phyloP scores from a whole-genome alignment of 441 rosid genomes.

The Monsonia emarginata region DNA sequence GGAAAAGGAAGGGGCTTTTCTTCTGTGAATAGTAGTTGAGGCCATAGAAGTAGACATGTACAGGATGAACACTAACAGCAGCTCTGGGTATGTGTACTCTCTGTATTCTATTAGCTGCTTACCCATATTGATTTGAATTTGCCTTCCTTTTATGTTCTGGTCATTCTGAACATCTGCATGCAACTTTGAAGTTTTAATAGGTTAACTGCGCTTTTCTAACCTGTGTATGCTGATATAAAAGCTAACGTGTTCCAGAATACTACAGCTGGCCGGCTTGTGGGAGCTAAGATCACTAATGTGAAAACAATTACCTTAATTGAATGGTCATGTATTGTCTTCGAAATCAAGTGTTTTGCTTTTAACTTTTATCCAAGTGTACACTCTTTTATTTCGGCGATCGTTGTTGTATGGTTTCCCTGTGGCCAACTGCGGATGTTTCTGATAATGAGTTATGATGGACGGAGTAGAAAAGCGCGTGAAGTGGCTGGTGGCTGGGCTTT shows the following conservation, averaged over 20 bases:
- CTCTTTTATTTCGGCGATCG: not conserved
- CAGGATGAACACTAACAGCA: slow-evolving; percentile 32
- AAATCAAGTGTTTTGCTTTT: not conserved
- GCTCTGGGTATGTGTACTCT: slow-evolving; percentile 38
- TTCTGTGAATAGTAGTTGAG: slow-evolving; percentile 29
- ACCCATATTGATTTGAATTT: not conserved
- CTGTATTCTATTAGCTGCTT: not conserved
- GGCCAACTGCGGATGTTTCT: too few species aligned
- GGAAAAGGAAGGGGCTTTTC: slow-evolving; percentile 20
- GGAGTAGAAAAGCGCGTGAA: too few species aligned
- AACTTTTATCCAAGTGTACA: not conserved
- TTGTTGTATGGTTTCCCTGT: too few species aligned
- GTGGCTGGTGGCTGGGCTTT: too few species aligned
- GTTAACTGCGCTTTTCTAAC: not conserved
- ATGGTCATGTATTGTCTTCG: not conserved
- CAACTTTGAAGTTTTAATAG: not conserved
- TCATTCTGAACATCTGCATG: not conserved
- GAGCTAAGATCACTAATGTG: not conserved
- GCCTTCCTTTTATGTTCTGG: not conserved
- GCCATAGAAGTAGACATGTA: slow-evolving; percentile 27
- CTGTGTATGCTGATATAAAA: not conserved
- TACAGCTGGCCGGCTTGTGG: not conserved
- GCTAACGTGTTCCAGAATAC: not conserved
- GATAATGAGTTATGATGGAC: too few species aligned
- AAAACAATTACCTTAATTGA: not conserved